Base-by-base conservation (phyloP, 2,329 filamentous ascomycete species). In the Cordyceps fumosorosea region DNA sequence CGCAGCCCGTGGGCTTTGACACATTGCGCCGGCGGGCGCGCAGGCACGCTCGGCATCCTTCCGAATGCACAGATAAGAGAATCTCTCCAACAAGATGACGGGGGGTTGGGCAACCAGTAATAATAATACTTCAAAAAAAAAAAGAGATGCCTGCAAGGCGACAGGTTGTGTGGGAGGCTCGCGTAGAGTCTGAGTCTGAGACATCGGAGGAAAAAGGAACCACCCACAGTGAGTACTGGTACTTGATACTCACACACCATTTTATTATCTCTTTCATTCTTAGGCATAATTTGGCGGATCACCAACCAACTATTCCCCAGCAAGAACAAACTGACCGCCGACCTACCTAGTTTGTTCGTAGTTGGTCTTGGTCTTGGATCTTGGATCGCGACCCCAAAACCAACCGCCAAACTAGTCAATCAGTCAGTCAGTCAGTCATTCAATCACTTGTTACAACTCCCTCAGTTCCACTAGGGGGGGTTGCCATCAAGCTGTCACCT, bases 321-420 rank as follows among this genome's bases (percentile, higher is more conserved):
- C 24, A 11, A 40, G 32, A 58, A 40, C 34, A 48, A 48, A 48
- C 44, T 57, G 32, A 45, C 44, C 11, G 50, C 44, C 44, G 50
- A 45, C 22, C 34, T 40, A 45, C 34, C 44, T 45, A n/a, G 48
- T 45, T 34, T 26, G 47, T 37, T 12, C 3, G 5, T 37, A 37
- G 40, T n/a, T 42, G 40, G 40, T n/a, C 40, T 42, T 40, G 37
- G 37, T 40, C 37, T 37, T 37, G 6, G 26, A 3, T 29, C 26
- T 29, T 16, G 56, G 48, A 60, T 60, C 57, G 48, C 40, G 26
- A 60, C 57, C 57, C 50, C 45, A n/a, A 42, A n/a, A 42, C 40
- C 14, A 42, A 42, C 40, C 18, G 57, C 20, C 37, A 42, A 42
- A 22, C 59, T 62, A 62, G 52, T 56, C 59, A 62, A 20, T 6